Percentiles rank a stretch among this genome's conserved stretches.
These are phyloP conservation scores for Boletus hoseneyae DNA, from an alignment of 1,284 basidiomycete genomes.

Conservation along the genomic window DNA sequence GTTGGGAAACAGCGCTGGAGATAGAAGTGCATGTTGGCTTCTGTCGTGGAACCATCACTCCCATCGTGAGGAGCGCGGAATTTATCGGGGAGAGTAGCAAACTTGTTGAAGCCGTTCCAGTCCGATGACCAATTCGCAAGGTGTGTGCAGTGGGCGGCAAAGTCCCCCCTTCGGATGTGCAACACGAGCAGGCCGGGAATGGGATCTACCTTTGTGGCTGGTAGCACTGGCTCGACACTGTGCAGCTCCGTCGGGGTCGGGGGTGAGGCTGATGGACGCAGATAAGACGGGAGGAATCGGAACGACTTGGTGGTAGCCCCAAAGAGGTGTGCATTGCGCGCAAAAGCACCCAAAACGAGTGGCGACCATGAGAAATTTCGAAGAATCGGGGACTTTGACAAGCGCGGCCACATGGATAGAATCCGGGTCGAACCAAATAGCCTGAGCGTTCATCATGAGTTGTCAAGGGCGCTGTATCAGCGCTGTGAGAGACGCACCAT, in stretches of 20 bases:
- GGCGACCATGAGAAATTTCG: constrained; percentile 47
- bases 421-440: constrained; percentile 42
- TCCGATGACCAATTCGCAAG: constrained; percentile 31
- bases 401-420: constrained; percentile 41
- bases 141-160: constrained; percentile 30
- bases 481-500: constrained; percentile 35
- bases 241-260: constrained; percentile 19
- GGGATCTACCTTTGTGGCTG: constrained; percentile 20
- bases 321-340: constrained; percentile 36
- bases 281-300: constrained; percentile 24
- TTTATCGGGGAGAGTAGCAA: constrained; percentile 38
- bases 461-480: not conserved
- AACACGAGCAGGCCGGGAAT: constrained; percentile 33
- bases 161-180: constrained; percentile 41
- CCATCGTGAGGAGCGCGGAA: constrained; percentile 32
- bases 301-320: constrained; percentile 17
- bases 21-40: constrained; percentile 34
- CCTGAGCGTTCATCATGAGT: constrained; percentile 27
- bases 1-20: constrained; percentile 46
- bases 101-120: constrained; percentile 45
- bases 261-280: constrained; percentile 13
- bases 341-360: constrained; percentile 38
- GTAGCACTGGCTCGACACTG: constrained; percentile 27
- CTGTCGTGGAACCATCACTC: constrained; percentile 23
- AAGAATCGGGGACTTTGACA: constrained; percentile 45